Conservation (phyloP, 129 eudicot genomes). For the Flaveria trinervia region DNA sequence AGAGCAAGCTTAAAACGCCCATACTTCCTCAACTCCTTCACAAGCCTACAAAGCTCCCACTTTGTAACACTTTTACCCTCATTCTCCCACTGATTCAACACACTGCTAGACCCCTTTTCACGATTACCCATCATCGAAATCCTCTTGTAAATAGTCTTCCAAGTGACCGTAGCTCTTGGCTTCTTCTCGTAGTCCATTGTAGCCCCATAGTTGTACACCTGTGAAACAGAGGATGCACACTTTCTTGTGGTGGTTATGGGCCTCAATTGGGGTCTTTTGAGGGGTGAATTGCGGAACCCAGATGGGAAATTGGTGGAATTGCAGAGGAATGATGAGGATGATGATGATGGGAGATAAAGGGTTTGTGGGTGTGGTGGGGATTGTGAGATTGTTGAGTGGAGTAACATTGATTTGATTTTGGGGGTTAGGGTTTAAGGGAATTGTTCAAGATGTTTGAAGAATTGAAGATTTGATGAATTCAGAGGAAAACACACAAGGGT, state of each 20-base stretch:
- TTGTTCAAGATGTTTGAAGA: not conserved
- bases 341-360: slow-evolving; percentile 26
- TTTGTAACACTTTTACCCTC: slow-evolving; percentile 50
- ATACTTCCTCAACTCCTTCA: slow-evolving; percentile 72
- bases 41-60: slow-evolving; percentile 73
- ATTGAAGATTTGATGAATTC: slow-evolving; percentile 11
- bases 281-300: slow-evolving; percentile 38
- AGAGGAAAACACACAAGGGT: slow-evolving; percentile 21
- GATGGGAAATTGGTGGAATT: slow-evolving; percentile 38
- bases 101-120: slow-evolving; percentile 44
- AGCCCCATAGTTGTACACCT: slow-evolving; percentile 39
- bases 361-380: slow-evolving; percentile 34
- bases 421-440: slow-evolving; percentile 28
- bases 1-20: slow-evolving; percentile 58
- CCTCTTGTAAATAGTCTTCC: slow-evolving; percentile 63
- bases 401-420: slow-evolving; percentile 28
- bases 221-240: slow-evolving; percentile 36
- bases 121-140: slow-evolving; percentile 47
- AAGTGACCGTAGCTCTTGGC: slow-evolving; percentile 38
- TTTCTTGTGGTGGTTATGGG: slow-evolving; percentile 19
- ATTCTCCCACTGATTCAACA: slow-evolving; percentile 69
- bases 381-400: slow-evolving; percentile 40
- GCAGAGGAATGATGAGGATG: slow-evolving; percentile 27
- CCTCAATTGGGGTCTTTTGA: slow-evolving; percentile 26
- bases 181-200: slow-evolving; percentile 53